Evolutionary conservation across 768 basidiomycete species (phyloP).

Genomic region (Pisolithus sp.): DNA sequence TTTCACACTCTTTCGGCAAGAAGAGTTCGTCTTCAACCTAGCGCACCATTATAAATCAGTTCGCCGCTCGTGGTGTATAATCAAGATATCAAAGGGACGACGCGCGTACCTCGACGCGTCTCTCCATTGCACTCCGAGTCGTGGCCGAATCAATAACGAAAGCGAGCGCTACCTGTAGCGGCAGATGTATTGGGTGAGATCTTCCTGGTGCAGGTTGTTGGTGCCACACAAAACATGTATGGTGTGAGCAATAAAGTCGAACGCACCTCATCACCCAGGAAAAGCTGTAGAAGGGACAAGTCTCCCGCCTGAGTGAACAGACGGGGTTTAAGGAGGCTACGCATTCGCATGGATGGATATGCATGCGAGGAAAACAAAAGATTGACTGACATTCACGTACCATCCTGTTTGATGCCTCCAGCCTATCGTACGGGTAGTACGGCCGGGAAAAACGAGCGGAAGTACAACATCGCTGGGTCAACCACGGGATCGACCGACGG

Average conservation of each 20-base stretch:
- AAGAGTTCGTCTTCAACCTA: no score
- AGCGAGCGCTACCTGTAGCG: slow-evolving; percentile 69
- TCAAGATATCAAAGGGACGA: slow-evolving; percentile 4
- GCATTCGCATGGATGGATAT: background rate
- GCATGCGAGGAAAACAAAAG: no score
- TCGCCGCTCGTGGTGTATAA: background rate
- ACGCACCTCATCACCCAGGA: slow-evolving; percentile 95
- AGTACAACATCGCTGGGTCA: slow-evolving; percentile 98
- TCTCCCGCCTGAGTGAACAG: slow-evolving; percentile 94
- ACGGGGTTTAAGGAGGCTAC: slow-evolving; percentile 98
- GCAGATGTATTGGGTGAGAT: slow-evolving; percentile 74
- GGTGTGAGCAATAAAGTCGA: background rate
- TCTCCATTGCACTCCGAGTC: slow-evolving; percentile 91
- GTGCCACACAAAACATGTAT: slow-evolving; percentile 28
- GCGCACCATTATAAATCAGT: background rate
- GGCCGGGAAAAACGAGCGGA: slow-evolving; percentile 93
- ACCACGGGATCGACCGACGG: slow-evolving; percentile 88
- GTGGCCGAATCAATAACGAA: slow-evolving; percentile 97
- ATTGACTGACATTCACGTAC: slow-evolving; percentile 37
- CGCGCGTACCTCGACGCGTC: slow-evolving; percentile 83
- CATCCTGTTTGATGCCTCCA: slow-evolving; percentile 94
- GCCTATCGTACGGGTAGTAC: slow-evolving; percentile 94
- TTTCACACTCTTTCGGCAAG: slow-evolving; percentile 43
- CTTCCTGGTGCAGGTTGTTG: slow-evolving; percentile 70
- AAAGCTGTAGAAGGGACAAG: slow-evolving; percentile 92